These are phyloP conservation scores for Ustilago lituana DNA, from an alignment of 1,284 basidiomycete genomes.

Conservation along the genomic window DNA sequence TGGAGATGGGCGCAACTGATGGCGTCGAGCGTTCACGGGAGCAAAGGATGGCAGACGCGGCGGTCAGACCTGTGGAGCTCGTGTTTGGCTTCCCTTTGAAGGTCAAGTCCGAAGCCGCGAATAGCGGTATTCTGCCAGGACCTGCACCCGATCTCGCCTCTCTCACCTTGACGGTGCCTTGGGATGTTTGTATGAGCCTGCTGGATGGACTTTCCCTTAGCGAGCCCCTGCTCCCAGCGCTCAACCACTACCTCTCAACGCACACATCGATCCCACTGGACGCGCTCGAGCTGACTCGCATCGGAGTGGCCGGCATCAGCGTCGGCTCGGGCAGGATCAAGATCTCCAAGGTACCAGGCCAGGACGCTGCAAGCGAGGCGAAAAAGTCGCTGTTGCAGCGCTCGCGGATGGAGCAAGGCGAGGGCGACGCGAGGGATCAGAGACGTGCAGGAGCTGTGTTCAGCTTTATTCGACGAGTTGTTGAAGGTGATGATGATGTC, in stretches of 20 bases:
- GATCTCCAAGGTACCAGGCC: slow-evolving; percentile 21
- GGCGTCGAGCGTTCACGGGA: slow-evolving; percentile 16
- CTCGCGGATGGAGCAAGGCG: not conserved
- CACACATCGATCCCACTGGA: slow-evolving; percentile 50
- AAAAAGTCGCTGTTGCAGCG: slow-evolving; percentile 22
- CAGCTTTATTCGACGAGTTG: slow-evolving; percentile 29
- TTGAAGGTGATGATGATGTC: slow-evolving; percentile 18
- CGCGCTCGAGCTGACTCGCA: slow-evolving; percentile 28
- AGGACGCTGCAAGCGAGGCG: slow-evolving; percentile 7
- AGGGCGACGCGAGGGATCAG: slow-evolving; percentile 30
- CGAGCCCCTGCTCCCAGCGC: slow-evolving; percentile 37
- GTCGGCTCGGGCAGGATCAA: slow-evolving; percentile 45
- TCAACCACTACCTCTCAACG: slow-evolving; percentile 39
- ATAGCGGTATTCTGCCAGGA: slow-evolving; percentile 1
- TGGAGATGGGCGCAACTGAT: slow-evolving; percentile 14
- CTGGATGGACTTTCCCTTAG: slow-evolving; percentile 20
- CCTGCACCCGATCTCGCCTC: slow-evolving; percentile 38
- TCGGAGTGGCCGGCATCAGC: slow-evolving; percentile 45
- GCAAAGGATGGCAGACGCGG: slow-evolving; percentile 14
- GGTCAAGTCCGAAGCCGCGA: slow-evolving; percentile 1
- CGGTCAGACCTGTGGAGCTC: slow-evolving; percentile 41
- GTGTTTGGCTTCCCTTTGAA: slow-evolving; percentile 31
- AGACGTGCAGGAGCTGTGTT: slow-evolving; percentile 36
- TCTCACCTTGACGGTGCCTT: slow-evolving; percentile 45
- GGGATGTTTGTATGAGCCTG: slow-evolving; percentile 46